Evolutionary conservation across 306 rosid genomes (phyloP), one percentile per base, ranked within the genome.

Genomic region (Rubus parviflorus): DNA sequence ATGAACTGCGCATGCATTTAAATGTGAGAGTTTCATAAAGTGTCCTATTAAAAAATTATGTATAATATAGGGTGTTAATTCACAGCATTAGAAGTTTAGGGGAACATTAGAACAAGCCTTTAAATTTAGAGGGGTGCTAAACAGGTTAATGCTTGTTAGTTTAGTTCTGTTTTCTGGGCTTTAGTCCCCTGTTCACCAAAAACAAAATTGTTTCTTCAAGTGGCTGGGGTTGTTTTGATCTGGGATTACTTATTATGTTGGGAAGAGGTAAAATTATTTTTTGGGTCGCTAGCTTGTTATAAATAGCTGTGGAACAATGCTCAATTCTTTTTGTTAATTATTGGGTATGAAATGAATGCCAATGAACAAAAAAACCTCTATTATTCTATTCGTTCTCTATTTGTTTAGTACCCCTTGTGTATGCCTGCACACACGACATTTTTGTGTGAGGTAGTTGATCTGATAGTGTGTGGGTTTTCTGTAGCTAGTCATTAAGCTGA

Each of bases 321-420:
- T 58, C 23, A 14, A 2, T 23, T 69, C 17, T 70, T 46, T 48
- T 30, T 30, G 35, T 30, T 30, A 30, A 30, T 6, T 22, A 46
- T 70, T 49, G 75, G 60, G 61, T 30, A 30, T 70, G 61, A 49
- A 70, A 70, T 30, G 75, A 51, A 62, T 17, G 68, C 10, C 20
- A 12, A 30, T 62, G 19, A 62, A 30, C 42, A 61, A 15, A 13
- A 70, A 49, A 51, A 48, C 30, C 23, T 49, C 7, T 30, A n/a
- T 25, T 22, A 16, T 40, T 70, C 16, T 48, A 0, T 68, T 14
- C 42, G 17, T 57, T 37, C 17, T 17, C 6, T 35, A 69, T 5
- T 13, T 6, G 5, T 46, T 41, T 35, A 25, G 68, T 17, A n/a
- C n/a, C n/a, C n/a, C n/a, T n/a, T n/a, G n/a, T 64, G 23, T 17